phyloP scores from a whole-genome alignment of 1,139 yeast species.

The Yamadazyma kanchanaburiensis region DNA sequence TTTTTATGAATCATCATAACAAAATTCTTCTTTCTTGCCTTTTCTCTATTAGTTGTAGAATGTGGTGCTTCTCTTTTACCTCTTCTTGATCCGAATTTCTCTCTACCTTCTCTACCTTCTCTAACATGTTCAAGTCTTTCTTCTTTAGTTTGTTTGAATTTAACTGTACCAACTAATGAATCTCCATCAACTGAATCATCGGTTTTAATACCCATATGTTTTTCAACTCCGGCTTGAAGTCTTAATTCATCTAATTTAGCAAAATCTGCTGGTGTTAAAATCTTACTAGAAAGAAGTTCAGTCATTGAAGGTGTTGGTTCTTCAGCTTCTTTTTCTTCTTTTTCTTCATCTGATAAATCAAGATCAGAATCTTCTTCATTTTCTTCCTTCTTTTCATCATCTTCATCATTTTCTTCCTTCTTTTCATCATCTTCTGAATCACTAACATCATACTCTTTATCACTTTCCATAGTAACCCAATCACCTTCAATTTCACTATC shows the following conservation, averaged over 20 bases:
- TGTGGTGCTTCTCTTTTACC: conserved; percentile 78
- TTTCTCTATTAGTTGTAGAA: conserved; percentile 92
- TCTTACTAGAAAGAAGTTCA: conserved; percentile 67
- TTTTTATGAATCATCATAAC: conserved; percentile 97
- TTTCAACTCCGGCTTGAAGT: conserved; percentile 79
- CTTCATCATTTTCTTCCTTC: conserved; percentile 31
- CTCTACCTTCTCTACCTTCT: conserved; percentile 94
- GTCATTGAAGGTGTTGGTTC: conserved; percentile 47
- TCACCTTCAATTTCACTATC: conserved; percentile 56
- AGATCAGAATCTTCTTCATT: conserved; percentile 3
- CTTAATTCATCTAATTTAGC: conserved; percentile 88
- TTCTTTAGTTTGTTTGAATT: conserved; percentile 83
- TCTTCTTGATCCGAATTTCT: conserved; percentile 81
- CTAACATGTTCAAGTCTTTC: conserved; percentile 83
- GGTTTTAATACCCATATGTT: conserved; percentile 60
- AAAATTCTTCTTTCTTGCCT: conserved; percentile 97
- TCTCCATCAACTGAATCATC: conserved; percentile 86
- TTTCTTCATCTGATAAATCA: conserved; percentile 10
- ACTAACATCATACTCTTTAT: conserved; percentile 45
- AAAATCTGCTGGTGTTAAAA: conserved; percentile 95
- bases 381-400: conserved; percentile 7
- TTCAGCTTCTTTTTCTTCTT: conserved; percentile 8
- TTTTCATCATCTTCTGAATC: conserved; percentile 28
- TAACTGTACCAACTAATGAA: conserved; percentile 75
- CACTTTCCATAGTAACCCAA: conserved; percentile 59